phyloP scores from a whole-genome alignment of 441 rosid species.

The Jatropha multifida region DNA sequence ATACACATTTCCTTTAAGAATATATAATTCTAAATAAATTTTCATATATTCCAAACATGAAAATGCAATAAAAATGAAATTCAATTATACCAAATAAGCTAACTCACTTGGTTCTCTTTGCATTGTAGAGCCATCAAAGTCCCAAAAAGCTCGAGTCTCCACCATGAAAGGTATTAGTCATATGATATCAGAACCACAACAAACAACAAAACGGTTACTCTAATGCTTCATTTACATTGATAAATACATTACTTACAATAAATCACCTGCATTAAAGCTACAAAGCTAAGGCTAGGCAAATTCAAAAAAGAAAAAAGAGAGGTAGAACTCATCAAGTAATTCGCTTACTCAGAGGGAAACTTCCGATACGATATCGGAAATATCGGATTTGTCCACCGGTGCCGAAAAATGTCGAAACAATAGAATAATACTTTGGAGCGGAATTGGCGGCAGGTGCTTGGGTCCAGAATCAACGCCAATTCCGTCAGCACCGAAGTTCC shows the following conservation, averaged over 20 bases:
- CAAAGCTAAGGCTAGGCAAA: too few relatives aligned
- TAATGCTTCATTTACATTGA: not conserved
- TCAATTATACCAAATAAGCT: not conserved
- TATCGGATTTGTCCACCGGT: too few relatives aligned
- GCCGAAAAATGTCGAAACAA: not conserved
- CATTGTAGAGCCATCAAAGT: conserved; percentile 27
- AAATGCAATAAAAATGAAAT: not conserved
- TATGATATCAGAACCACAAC: not conserved
- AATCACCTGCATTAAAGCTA: too few relatives aligned
- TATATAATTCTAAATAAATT: too few relatives aligned
- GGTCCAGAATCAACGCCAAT: not conserved
- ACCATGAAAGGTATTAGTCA: conserved; percentile 15
- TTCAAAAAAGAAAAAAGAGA: too few relatives aligned
- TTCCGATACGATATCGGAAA: too few relatives aligned
- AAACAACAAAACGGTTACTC: not conserved
- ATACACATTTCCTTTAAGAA: too few relatives aligned
- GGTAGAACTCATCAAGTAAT: too few relatives aligned
- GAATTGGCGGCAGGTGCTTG: not conserved
- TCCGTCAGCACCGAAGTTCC: not conserved
- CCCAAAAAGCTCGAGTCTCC: conserved; percentile 19
- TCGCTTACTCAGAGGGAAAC: too few relatives aligned
- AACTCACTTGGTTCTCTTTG: conserved; percentile 31
- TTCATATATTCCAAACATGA: too few relatives aligned
- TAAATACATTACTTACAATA: too few relatives aligned
- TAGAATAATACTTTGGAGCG: not conserved